These are phyloP conservation scores for Syzygium aromaticum DNA, from an alignment of 345 rosid species.

Conservation along the genomic window DNA sequence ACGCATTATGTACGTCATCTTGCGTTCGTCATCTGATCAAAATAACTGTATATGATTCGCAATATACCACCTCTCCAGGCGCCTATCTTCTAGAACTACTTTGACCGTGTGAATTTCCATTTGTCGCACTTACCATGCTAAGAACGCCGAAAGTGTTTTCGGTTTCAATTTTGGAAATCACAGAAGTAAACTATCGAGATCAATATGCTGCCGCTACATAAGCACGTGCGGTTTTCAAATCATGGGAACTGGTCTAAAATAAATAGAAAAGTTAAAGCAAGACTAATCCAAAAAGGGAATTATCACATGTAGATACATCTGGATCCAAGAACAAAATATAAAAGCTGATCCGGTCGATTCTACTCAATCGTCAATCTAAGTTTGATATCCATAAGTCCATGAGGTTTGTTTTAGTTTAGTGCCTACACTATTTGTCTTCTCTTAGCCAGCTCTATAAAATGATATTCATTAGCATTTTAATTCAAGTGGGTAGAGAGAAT, in stretches of 20 bases:
- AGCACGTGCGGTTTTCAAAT: not conserved
- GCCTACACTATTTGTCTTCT: not conserved
- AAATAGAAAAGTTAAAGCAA: not conserved
- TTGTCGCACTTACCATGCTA: not conserved
- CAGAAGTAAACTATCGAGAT: not conserved
- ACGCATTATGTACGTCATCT: not conserved
- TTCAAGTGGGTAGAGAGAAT: not conserved
- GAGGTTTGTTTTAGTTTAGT: not conserved
- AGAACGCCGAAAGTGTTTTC: not conserved
- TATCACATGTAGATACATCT: not conserved
- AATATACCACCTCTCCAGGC: not conserved
- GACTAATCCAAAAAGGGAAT: not conserved
- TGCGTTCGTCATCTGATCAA: not conserved
- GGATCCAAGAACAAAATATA: not conserved
- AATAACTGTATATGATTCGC: not conserved
- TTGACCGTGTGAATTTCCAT: not conserved
- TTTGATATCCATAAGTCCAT: not conserved
- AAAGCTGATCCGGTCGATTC: not conserved
- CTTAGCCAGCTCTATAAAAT: not conserved
- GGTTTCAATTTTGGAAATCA: not conserved
- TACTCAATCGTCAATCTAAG: not conserved
- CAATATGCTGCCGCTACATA: not conserved
- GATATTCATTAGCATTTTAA: not conserved
- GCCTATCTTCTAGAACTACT: not conserved
- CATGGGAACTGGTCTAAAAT: not conserved